These are phyloP conservation scores for Podospora pseudoanserina DNA, from an alignment of 495 filamentous ascomycete genomes.

Conservation along the genomic window DNA sequence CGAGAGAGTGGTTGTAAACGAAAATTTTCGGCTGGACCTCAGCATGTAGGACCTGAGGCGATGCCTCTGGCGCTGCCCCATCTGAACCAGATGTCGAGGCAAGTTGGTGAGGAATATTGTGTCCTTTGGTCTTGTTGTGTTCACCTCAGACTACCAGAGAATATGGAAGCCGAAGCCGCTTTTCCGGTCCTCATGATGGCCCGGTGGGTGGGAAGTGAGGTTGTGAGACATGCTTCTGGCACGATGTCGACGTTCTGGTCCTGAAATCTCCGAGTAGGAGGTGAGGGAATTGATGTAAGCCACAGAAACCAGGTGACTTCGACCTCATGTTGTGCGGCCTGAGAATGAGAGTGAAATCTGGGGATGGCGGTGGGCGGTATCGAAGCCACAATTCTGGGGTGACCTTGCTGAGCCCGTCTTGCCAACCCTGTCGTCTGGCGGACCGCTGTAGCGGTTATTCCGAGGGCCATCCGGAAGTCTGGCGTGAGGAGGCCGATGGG, in stretches of 20 bases:
- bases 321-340: conserved; percentile 12
- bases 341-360: conserved; percentile 3
- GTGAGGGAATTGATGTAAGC: conserved; percentile 5
- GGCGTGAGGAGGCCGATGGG: conserved; percentile 14
- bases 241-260: not conserved
- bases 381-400: conserved; percentile 10
- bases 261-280: not conserved
- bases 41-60: conserved; percentile 9
- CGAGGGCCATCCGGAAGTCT: conserved; percentile 18
- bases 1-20: not conserved
- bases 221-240: not conserved
- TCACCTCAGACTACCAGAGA: not conserved
- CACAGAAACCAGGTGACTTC: conserved; percentile 9
- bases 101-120: not conserved
- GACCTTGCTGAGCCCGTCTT: conserved; percentile 4
- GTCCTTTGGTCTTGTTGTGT: not conserved
- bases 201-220: not conserved
- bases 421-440: conserved; percentile 7
- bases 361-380: conserved; percentile 6
- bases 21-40: not conserved
- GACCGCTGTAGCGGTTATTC: conserved; percentile 21
- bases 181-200: not conserved
- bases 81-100: conserved; percentile 3
- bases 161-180: not conserved
- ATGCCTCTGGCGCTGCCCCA: not conserved